A percentile compares a stretch with the other conserved stretches of the same genome.
These are phyloP conservation scores for Cucumis hystrix DNA, from an alignment of 306 rosid species.

Conservation along the genomic window DNA sequence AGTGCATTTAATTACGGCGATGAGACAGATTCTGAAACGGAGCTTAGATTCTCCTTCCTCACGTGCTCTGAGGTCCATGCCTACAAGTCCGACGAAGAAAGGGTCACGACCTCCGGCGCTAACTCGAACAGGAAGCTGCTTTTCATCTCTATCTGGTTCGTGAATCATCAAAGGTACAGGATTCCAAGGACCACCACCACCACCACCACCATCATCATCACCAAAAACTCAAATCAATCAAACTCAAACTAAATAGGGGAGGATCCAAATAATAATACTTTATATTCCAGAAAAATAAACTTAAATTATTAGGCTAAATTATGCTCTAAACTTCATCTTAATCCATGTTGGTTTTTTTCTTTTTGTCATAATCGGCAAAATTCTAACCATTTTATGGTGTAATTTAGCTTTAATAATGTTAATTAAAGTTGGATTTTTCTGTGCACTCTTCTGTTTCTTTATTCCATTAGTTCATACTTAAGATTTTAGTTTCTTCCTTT, in stretches of 20 bases:
- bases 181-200: not conserved
- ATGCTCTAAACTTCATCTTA: not conserved
- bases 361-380: not conserved
- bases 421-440: not conserved
- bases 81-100: conserved; percentile 30
- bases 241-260: not conserved
- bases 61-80: conserved; percentile 20
- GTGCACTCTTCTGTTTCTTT: not conserved
- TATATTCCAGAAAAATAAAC: not conserved
- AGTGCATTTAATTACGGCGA: conserved; percentile 66
- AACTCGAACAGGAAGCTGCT: conserved; percentile 64
- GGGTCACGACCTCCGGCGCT: not conserved
- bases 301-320: not conserved
- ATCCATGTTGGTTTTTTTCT: not conserved
- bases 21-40: conserved; percentile 74
- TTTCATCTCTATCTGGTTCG: conserved; percentile 52
- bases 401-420: not conserved
- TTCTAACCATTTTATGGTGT: not conserved
- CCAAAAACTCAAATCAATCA: not conserved
- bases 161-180: conserved; percentile 12
- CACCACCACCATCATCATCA: no score
- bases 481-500: no score
- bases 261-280: not conserved
- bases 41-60: conserved; percentile 60
- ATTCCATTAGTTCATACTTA: not conserved